Evolutionary conservation across 2,329 filamentous ascomycete genomes (phyloP).

Genomic region (Cercospora brassicicola): DNA sequence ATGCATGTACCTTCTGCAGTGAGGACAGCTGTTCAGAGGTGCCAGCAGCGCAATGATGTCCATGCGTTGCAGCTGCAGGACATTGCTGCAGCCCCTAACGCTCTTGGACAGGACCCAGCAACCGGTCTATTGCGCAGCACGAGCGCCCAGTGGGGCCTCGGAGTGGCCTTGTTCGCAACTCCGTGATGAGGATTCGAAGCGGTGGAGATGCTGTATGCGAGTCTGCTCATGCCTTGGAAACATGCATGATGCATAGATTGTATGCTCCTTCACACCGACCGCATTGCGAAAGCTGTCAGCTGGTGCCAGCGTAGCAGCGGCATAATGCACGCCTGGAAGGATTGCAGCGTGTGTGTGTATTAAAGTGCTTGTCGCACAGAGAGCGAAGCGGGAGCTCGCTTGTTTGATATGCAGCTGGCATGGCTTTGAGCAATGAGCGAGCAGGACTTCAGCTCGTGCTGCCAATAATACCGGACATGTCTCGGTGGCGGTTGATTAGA

Average conservation of each 20-base stretch:
- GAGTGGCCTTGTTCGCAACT: background rate
- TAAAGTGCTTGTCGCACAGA: background rate
- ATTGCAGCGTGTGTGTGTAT: background rate
- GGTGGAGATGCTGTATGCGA: background rate
- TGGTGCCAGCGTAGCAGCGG: conserved; percentile 1
- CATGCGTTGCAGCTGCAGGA: background rate
- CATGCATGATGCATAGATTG: background rate
- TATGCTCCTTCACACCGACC: background rate
- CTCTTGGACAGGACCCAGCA: background rate
- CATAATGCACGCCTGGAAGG: background rate
- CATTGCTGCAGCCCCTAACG: background rate
- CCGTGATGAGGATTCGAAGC: background rate
- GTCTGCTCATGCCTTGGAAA: background rate
- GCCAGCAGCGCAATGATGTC: conserved; percentile 5
- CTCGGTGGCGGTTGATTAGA: background rate
- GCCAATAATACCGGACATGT: background rate
- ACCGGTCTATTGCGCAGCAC: conserved; percentile 2
- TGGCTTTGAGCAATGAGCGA: background rate
- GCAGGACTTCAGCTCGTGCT: conserved; percentile 4
- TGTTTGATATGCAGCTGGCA: conserved; percentile 7
- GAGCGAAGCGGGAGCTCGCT: background rate
- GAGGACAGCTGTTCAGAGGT: conserved; percentile 7
- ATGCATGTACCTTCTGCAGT: background rate
- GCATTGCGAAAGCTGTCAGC: background rate
- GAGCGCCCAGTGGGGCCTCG: background rate